Evolutionary conservation across 352 stramenopile genomes (phyloP), one percentile per base, ranked within the genome.

Genomic region (Pythium phragmiticola): DNA sequence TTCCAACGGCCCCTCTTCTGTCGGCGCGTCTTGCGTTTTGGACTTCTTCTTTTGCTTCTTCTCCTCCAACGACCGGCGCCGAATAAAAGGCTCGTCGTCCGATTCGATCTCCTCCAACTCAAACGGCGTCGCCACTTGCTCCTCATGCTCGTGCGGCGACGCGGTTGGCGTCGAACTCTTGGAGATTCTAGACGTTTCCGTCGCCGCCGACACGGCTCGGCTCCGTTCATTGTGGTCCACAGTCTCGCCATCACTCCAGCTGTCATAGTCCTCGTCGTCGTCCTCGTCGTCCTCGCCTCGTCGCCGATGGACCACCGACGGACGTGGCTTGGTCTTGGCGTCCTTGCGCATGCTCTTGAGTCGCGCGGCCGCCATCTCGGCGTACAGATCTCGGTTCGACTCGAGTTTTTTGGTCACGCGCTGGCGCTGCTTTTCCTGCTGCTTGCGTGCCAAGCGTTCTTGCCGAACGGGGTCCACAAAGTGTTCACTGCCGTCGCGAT

Each of bases 301-400:
- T 49, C 54, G 74, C 19, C 60, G 54, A 39, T 63, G 82, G 73
- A 54, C 74, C 72, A 65, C 53, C n/a, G 63, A 70, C 14, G 42
- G 56, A 0, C 63, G 56, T 16, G 77, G 72, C 45, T 87, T 73
- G 43, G 52, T 61, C 14, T 80, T 77, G n/a, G 82, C 82, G 21
- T 84, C 70, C 60, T 91, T 87, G 52, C 82, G 76, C 80, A 91
- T 88, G 12, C 57, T 66, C 9, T 62, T 65, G 11, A 91, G 71
- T 19, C 82, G 77, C 33, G 78, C 78, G 0, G 82, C 82, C 11
- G 82, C 77, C 80, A 91, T 89, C 53, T 89, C 79, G 6, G 82
- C 82, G 64, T 88, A 89, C 61, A 84, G 41, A 55, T 91, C 80
- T 26, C 78, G 75, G 57, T 91, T 91, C 45, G 73, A 83, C 63